These are phyloP conservation scores for Globisporangium echinulatum DNA, from an alignment of 352 stramenopile genomes.

Conservation along the genomic window DNA sequence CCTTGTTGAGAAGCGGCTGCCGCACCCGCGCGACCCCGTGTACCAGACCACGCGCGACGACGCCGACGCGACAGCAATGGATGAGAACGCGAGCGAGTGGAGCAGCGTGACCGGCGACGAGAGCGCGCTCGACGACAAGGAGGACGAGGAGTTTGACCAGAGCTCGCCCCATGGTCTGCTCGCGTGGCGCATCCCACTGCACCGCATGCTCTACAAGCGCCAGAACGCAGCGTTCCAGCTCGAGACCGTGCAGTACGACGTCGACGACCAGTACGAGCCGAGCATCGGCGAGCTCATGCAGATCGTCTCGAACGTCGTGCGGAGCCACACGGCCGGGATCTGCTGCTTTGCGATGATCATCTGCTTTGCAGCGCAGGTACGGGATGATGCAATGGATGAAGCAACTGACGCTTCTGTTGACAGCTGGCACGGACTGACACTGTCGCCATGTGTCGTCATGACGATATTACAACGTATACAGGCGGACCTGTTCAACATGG, in stretches of 20 bases:
- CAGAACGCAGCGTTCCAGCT: constrained; percentile 73
- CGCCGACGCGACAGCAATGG: constrained; percentile 21
- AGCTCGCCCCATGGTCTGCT: constrained; percentile 18
- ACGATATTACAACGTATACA: constrained; percentile 9
- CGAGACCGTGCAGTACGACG: constrained; percentile 64
- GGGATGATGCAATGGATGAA: neutral
- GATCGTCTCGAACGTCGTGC: constrained; percentile 53
- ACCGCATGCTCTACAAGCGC: constrained; percentile 53
- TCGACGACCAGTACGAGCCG: constrained; percentile 73
- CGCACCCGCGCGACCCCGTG: constrained; percentile 38
- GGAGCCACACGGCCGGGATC: constrained; percentile 55
- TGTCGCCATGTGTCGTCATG: neutral
- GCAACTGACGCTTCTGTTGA: neutral
- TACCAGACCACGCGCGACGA: constrained; percentile 20
- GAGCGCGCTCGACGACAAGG: constrained; percentile 66
- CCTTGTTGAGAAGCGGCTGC: constrained; percentile 53
- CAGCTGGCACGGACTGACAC: constrained; percentile 4
- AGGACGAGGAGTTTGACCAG: constrained; percentile 77
- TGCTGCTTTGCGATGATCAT: constrained; percentile 63
- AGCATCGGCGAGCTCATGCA: constrained; percentile 46
- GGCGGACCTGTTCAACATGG: constrained; percentile 76
- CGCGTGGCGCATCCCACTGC: constrained; percentile 57
- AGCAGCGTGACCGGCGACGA: constrained; percentile 83
- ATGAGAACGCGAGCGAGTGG: constrained; percentile 76
- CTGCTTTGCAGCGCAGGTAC: constrained; percentile 71